Evolutionary conservation across 352 stramenopile species (phyloP).

Genomic region (Pythium brassicae): DNA sequence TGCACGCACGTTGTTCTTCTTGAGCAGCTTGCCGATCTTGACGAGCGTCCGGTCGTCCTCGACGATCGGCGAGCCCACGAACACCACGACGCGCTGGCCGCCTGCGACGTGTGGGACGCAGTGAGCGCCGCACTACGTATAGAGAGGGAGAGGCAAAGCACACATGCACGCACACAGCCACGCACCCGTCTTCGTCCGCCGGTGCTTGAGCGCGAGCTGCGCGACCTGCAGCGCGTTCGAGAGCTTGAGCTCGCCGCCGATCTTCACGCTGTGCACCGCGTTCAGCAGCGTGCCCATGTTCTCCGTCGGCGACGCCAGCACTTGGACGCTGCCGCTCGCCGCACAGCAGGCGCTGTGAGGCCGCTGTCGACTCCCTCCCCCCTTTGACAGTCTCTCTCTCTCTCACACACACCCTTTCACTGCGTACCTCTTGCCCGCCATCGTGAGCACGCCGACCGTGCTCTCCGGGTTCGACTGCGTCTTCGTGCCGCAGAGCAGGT

Average conservation of each 20-base stretch:
- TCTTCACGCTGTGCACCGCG: conserved; percentile 90
- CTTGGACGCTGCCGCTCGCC: conserved; percentile 65
- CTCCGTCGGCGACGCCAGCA: conserved; percentile 96
- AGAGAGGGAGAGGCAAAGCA: too few relatives aligned
- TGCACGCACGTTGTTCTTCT: conserved; percentile 96
- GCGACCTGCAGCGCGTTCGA: conserved; percentile 96
- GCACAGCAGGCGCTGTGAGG: background rate
- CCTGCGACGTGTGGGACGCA: too few relatives aligned
- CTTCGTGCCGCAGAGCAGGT: conserved; percentile 96
- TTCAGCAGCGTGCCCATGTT: conserved; percentile 97
- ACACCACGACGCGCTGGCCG: conserved; percentile 92
- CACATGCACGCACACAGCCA: background rate
- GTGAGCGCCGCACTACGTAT: too few relatives aligned
- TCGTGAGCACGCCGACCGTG: conserved; percentile 96
- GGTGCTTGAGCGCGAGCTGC: conserved; percentile 97
- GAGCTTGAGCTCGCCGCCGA: conserved; percentile 91
- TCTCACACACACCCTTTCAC: conserved; percentile 3
- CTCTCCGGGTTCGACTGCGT: conserved; percentile 98
- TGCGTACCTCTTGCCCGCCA: conserved; percentile 84
- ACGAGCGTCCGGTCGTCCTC: conserved; percentile 88
- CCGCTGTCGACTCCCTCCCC: background rate
- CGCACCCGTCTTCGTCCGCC: conserved; percentile 96
- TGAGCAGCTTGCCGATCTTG: conserved; percentile 97
- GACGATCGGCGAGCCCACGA: conserved; percentile 93
- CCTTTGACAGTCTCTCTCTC: too few relatives aligned